A percentile compares a stretch with the other conserved stretches of the same genome.
These are phyloP conservation scores for Hypoxylon cercidicola DNA, from an alignment of 495 filamentous ascomycete species.

Conservation along the genomic window DNA sequence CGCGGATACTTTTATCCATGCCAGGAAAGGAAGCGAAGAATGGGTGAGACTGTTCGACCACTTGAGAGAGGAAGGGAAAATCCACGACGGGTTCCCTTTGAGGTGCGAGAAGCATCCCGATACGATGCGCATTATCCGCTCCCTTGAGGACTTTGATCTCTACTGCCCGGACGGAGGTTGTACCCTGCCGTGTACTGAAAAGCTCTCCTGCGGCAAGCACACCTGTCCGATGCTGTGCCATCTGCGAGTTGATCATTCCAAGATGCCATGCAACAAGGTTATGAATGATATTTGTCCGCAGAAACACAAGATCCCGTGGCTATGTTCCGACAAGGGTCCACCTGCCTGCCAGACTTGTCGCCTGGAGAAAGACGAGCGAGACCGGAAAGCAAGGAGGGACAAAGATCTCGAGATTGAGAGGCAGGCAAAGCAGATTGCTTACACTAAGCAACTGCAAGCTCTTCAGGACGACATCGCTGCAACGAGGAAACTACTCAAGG, in stretches of 20 bases:
- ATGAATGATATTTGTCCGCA: constrained; percentile 61
- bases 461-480: constrained; percentile 68
- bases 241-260: constrained; percentile 72
- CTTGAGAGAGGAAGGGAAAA: constrained; percentile 61
- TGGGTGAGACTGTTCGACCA: constrained; percentile 70
- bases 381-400: constrained; percentile 59
- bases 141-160: constrained; percentile 66
- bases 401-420: constrained; percentile 64
- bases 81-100: constrained; percentile 78
- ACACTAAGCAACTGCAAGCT: constrained; percentile 61
- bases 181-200: constrained; percentile 64
- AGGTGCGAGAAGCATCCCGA: constrained; percentile 74
- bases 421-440: constrained; percentile 59
- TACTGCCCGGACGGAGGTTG: constrained; percentile 81
- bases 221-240: constrained; percentile 72
- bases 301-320: constrained; percentile 57
- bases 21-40: constrained; percentile 65
- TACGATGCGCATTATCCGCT: constrained; percentile 35
- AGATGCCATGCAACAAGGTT: constrained; percentile 64
- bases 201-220: constrained; percentile 71
- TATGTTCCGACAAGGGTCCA: constrained; percentile 45
- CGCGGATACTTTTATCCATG: constrained; percentile 70
- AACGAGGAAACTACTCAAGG: constrained; percentile 59
- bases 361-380: constrained; percentile 57
- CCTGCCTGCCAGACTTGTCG: constrained; percentile 62